A percentile compares a stretch with the other conserved stretches of the same genome.
These are phyloP conservation scores for Xanthoconium purpureum DNA, from an alignment of 768 basidiomycete genomes.

Conservation along the genomic window DNA sequence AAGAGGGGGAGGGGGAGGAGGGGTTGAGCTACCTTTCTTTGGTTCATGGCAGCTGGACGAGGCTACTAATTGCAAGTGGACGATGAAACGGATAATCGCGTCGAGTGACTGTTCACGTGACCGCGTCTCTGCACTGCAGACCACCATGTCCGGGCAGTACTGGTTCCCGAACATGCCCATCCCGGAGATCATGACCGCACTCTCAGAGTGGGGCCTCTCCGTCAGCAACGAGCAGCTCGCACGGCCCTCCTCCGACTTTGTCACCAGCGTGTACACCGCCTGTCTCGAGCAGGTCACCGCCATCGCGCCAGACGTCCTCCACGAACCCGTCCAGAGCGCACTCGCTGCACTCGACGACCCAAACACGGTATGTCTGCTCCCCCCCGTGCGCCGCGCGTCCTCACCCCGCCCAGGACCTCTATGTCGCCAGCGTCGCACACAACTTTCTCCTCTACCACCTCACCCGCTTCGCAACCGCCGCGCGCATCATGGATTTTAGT, in stretches of 20 bases:
- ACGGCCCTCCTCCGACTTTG: slow-evolving; percentile 67
- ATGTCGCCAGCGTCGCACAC: slow-evolving; percentile 52
- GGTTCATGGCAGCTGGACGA: slow-evolving; percentile 5
- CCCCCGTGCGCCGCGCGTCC: not conserved
- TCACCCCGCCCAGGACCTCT: slow-evolving; percentile 54
- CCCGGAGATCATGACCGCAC: slow-evolving; percentile 60
- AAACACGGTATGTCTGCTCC: slow-evolving; percentile 46
- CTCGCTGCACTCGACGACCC: slow-evolving; percentile 49
- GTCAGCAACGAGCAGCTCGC: slow-evolving; percentile 66
- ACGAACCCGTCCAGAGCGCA: slow-evolving; percentile 54
- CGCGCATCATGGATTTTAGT: slow-evolving; percentile 74
- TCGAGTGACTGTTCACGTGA: slow-evolving; percentile 25
- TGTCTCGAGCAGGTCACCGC: slow-evolving; percentile 72
- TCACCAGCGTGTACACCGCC: slow-evolving; percentile 63
- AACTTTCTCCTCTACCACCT: slow-evolving; percentile 71
- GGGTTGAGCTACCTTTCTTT: slow-evolving; percentile 11
- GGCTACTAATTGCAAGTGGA: not conserved
- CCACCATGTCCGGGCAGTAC: slow-evolving; percentile 35
- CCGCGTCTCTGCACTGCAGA: slow-evolving; percentile 16
- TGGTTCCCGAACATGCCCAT: slow-evolving; percentile 67
- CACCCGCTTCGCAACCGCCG: slow-evolving; percentile 70
- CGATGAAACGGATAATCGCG: slow-evolving; percentile 16
- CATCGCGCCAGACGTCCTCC: slow-evolving; percentile 55
- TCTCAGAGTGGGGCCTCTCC: slow-evolving; percentile 66
- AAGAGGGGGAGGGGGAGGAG: too few species aligned